Conservation (phyloP, 345 rosid genomes). For the Laguncularia racemosa region DNA sequence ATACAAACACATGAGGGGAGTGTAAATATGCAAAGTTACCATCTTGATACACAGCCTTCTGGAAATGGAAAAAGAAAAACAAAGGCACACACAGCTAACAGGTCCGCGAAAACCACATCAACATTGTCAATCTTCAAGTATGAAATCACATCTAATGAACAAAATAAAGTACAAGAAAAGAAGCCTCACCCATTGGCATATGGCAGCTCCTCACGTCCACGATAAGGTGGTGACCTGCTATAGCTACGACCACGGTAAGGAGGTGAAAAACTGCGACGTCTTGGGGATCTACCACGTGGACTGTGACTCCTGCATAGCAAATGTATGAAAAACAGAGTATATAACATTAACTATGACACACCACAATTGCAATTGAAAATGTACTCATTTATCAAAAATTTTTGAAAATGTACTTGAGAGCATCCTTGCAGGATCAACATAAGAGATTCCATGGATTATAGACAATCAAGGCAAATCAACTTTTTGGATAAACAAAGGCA, state of each 20-base stretch:
- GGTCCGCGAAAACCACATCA: background rate
- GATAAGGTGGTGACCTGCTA: constrained; percentile 85
- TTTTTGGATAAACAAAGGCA: too few species aligned
- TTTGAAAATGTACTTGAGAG: too few species aligned
- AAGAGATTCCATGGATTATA: too few species aligned
- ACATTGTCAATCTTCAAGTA: background rate
- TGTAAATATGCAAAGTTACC: constrained; percentile 4
- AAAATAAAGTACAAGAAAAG: constrained; percentile 1
- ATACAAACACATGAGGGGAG: background rate
- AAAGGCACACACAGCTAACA: background rate
- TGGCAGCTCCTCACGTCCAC: constrained; percentile 74
- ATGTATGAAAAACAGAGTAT: background rate
- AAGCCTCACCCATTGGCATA: constrained; percentile 79
- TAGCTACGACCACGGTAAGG: constrained; percentile 80
- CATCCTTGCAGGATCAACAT: too few species aligned
- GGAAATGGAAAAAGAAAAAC: background rate
- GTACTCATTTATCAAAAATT: too few species aligned
- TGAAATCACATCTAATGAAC: background rate
- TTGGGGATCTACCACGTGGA: constrained; percentile 80
- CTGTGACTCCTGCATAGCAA: constrained; percentile 58
- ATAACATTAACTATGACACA: background rate
- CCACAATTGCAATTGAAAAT: too few species aligned
- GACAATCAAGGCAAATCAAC: too few species aligned
- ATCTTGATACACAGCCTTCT: background rate
- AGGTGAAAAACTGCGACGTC: constrained; percentile 83